phyloP scores from a whole-genome alignment of 345 rosid species.

The Aquilaria sinensis region DNA sequence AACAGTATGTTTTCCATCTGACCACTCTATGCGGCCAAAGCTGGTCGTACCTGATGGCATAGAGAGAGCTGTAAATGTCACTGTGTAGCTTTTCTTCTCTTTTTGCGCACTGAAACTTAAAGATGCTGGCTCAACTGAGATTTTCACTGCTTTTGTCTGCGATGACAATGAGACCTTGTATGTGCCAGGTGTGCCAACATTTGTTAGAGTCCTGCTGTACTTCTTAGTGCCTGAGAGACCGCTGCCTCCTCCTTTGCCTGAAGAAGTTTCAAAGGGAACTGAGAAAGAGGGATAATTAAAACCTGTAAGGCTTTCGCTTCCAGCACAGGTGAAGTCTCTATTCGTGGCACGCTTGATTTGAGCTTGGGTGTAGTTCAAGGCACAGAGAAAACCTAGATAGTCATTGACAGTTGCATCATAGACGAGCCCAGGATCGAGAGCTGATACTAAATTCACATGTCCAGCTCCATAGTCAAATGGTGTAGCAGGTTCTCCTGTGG shows the following conservation, averaged over 20 bases:
- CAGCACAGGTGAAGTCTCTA: conserved; percentile 29
- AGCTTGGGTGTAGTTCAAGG: conserved; percentile 32
- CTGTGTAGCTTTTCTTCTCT: conserved; percentile 40
- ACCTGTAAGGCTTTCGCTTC: conserved; percentile 30
- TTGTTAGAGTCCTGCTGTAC: conserved; percentile 44
- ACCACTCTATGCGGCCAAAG: conserved; percentile 41
- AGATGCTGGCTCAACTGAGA: conserved; percentile 33
- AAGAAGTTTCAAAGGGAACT: conserved; percentile 36
- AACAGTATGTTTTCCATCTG: conserved; percentile 39
- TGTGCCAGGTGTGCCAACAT: conserved; percentile 37
- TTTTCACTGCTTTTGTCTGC: conserved; percentile 32
- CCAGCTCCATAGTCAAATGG: conserved; percentile 54
- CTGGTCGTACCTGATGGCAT: conserved; percentile 47
- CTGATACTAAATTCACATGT: conserved; percentile 41
- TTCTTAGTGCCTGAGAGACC: conserved; percentile 29
- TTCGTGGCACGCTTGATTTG: conserved; percentile 31
- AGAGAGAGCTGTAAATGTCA: conserved; percentile 40
- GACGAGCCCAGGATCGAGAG: conserved; percentile 53
- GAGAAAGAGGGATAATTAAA: conserved; percentile 55
- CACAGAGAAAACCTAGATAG: conserved; percentile 45
- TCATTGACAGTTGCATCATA: conserved; percentile 39
- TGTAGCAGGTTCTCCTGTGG: conserved; percentile 35
- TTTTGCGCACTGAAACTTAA: conserved; percentile 28
- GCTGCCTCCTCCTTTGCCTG: conserved; percentile 21
- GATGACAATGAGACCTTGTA: conserved; percentile 36